phyloP scores from a whole-genome alignment of 306 rosid species.

The Fragaria vesca region DNA sequence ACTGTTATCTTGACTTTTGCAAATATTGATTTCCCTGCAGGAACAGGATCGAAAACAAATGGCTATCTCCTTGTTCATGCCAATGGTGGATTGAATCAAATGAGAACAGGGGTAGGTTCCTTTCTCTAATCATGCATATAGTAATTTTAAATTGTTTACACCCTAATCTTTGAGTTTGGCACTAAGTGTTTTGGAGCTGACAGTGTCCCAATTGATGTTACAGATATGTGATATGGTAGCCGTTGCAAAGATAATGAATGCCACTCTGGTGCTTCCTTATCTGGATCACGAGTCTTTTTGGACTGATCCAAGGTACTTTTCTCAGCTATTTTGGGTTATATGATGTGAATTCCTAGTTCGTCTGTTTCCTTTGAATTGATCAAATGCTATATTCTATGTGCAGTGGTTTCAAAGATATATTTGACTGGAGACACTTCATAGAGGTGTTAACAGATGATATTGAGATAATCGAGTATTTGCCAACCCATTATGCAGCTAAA shows the following conservation, averaged over 20 bases:
- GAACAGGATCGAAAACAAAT: conserved; percentile 49
- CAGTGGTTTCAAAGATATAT: conserved; percentile 95
- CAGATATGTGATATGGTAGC: conserved; percentile 99
- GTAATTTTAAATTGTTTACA: not conserved
- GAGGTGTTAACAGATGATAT: conserved; percentile 66
- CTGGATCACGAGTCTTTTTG: conserved; percentile 94
- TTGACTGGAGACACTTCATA: conserved; percentile 95
- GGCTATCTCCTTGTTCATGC: conserved; percentile 95
- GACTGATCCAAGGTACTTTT: conserved; percentile 92
- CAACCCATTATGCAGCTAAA: conserved; percentile 44
- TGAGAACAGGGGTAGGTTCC: conserved; percentile 90
- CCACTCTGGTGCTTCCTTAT: conserved; percentile 89
- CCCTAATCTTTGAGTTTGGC: too few relatives aligned
- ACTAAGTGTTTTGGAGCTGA: too few relatives aligned
- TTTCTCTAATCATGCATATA: not conserved
- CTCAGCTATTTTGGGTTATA: not conserved
- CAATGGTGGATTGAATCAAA: conserved; percentile 98
- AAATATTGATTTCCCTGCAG: conserved; percentile 30
- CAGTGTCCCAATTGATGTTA: conserved; percentile 4
- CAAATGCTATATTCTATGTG: conserved; percentile 21
- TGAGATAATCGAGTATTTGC: conserved; percentile 75
- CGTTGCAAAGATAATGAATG: conserved; percentile 93
- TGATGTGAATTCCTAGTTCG: not conserved
- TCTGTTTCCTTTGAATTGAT: not conserved
- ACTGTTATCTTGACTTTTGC: conserved; percentile 12